phyloP scores from a whole-genome alignment of 306 rosid genomes.

The Begonia masoniana region DNA sequence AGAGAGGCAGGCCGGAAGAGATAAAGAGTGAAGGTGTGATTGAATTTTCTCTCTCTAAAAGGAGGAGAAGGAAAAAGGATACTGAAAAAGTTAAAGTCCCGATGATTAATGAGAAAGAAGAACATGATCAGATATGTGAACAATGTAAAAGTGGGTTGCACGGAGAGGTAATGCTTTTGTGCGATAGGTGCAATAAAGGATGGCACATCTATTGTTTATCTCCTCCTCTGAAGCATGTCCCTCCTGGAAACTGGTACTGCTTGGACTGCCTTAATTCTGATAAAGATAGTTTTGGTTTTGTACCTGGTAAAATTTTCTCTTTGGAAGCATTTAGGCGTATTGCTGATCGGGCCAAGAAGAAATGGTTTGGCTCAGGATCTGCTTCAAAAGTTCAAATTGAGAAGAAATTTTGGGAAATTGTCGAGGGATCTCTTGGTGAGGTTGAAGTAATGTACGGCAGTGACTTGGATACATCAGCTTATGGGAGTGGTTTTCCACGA shows the following conservation, averaged over 20 bases:
- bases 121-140: conserved; percentile 81
- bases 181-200: conserved; percentile 93
- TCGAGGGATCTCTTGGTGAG: conserved; percentile 85
- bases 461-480: conserved; percentile 79
- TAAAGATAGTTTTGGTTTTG: conserved; percentile 84
- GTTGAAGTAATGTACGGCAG: conserved; percentile 97
- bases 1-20: conserved; percentile 40
- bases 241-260: conserved; percentile 90
- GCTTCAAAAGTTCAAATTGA: conserved; percentile 78
- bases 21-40: conserved; percentile 22
- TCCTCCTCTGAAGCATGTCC: conserved; percentile 79
- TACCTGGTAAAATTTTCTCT: conserved; percentile 65
- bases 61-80: conserved; percentile 28
- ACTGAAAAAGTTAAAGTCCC: conserved; percentile 28
- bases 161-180: conserved; percentile 91
- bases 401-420: conserved; percentile 96
- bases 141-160: conserved; percentile 94
- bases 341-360: conserved; percentile 70
- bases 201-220: conserved; percentile 95
- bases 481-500: conserved; percentile 93
- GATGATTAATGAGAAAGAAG: conserved; percentile 30
- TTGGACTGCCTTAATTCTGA: conserved; percentile 86
- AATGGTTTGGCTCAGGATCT: conserved; percentile 88
- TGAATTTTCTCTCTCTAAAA: conserved; percentile 30
- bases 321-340: conserved; percentile 73